phyloP scores from a whole-genome alignment of 1,284 basidiomycete genomes.

The Vanrija pseudolonga region DNA sequence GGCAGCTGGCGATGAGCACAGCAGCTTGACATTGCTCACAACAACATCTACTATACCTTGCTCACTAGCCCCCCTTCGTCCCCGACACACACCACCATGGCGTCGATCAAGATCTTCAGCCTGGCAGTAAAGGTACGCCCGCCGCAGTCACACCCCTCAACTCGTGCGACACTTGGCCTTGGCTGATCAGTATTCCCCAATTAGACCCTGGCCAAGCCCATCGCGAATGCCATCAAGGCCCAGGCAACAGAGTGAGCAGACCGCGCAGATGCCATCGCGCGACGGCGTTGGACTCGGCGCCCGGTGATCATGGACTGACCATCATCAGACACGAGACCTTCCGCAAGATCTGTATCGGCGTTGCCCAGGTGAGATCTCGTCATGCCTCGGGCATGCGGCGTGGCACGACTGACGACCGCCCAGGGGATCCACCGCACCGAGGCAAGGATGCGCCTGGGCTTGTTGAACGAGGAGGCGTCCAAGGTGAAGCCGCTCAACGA shows the following conservation, averaged over 20 bases:
- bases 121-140: constrained; percentile 62
- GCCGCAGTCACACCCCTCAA: constrained; percentile 28
- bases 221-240: constrained; percentile 66
- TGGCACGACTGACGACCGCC: background rate
- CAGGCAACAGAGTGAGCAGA: constrained; percentile 70
- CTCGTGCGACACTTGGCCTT: background rate
- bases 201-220: constrained; percentile 82
- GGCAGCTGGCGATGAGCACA: no score
- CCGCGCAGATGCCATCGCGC: no score
- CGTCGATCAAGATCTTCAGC: constrained; percentile 64
- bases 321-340: constrained; percentile 70
- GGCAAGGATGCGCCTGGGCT: constrained; percentile 68
- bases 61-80: background rate
- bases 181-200: background rate
- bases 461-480: constrained; percentile 72
- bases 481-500: constrained; percentile 79
- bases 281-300: no score
- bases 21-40: no score
- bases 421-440: constrained; percentile 70
- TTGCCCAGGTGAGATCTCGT: constrained; percentile 61
- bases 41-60: no score
- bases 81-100: constrained; percentile 53
- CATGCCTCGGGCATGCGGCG: background rate
- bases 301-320: background rate
- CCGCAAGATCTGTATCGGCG: constrained; percentile 65